Percentiles rank a stretch among this genome's conserved stretches.
Evolutionary conservation across 768 basidiomycete genomes (phyloP).

Genomic region (Postia placenta): DNA sequence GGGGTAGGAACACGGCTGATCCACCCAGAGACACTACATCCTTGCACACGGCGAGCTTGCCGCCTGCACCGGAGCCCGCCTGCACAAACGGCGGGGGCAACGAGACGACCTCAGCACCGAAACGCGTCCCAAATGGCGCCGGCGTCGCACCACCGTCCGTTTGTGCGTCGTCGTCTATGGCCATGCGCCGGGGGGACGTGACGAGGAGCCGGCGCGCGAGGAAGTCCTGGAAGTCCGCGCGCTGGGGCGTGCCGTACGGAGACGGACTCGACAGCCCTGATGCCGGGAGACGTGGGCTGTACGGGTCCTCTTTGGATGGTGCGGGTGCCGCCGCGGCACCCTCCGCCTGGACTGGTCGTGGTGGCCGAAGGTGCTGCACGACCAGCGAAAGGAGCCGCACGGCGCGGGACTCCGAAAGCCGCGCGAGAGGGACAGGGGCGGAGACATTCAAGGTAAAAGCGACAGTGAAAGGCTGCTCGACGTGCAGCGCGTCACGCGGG

Average conservation of each 20-base stretch:
- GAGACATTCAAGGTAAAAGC: conserved; percentile 47
- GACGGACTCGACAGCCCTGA: conserved; percentile 52
- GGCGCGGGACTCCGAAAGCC: conserved; percentile 16
- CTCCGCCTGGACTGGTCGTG: conserved; percentile 21
- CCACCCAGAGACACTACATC: conserved; percentile 23
- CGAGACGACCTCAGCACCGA: conserved; percentile 2
- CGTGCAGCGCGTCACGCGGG: conserved; percentile 35
- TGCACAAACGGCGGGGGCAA: conserved; percentile 20
- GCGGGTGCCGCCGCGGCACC: conserved; percentile 15
- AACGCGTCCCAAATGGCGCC: conserved; percentile 6
- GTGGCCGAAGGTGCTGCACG: conserved; percentile 59
- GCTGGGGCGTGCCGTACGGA: conserved; percentile 34
- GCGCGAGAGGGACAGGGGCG: conserved; percentile 33
- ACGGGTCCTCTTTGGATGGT: conserved; percentile 18
- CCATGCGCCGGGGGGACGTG: conserved; percentile 31
- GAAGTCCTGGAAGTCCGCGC: conserved; percentile 39
- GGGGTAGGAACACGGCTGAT: conserved; percentile 23
- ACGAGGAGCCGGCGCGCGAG: conserved; percentile 45
- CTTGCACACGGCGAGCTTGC: background rate
- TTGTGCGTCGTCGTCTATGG: conserved; percentile 14
- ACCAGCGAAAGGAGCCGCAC: conserved; percentile 47
- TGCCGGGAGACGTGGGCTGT: conserved; percentile 34
- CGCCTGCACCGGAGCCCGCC: background rate
- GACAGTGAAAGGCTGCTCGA: conserved; percentile 59
- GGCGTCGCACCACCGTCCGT: conserved; percentile 20